Percentiles rank a stretch among this genome's conserved stretches.
phyloP scores from a whole-genome alignment of 2,329 filamentous ascomycete genomes.

The Cladosporium phlei region DNA sequence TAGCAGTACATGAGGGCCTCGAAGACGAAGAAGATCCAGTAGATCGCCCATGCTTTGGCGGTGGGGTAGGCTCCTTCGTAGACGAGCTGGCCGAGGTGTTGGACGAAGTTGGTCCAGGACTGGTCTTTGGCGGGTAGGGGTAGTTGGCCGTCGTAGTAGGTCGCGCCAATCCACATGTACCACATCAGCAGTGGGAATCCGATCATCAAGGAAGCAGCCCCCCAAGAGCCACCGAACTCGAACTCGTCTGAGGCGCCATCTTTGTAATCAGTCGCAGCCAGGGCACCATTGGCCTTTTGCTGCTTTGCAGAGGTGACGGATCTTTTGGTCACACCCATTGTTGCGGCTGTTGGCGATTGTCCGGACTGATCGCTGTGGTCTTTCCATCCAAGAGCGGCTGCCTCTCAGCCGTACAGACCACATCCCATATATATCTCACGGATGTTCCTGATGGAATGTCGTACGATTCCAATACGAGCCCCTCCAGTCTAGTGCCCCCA shows the following conservation, averaged over 20 bases:
- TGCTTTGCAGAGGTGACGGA: background rate
- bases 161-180: constrained; percentile 98
- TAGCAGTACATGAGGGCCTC: constrained; percentile 78
- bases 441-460: too few species aligned
- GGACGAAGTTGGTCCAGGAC: constrained; percentile 63
- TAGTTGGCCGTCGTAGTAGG: constrained; percentile 81
- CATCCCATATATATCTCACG: too few species aligned
- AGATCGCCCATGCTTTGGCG: constrained; percentile 79
- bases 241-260: constrained; percentile 45
- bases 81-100: constrained; percentile 65
- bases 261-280: constrained; percentile 24
- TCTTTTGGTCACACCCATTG: constrained; percentile 3
- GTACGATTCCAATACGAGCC: too few species aligned
- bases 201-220: constrained; percentile 79
- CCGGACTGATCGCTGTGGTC: too few species aligned
- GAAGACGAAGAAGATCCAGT: constrained; percentile 88
- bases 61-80: constrained; percentile 83
- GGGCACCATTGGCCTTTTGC: constrained; percentile 15
- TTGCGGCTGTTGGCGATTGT: too few species aligned
- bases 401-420: too few species aligned
- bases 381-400: too few species aligned
- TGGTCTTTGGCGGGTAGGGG: constrained; percentile 46
- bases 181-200: constrained; percentile 94
- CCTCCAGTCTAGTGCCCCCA: too few species aligned
- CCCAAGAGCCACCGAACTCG: constrained; percentile 83